These are phyloP conservation scores for Hypoxylon rickii DNA, from an alignment of 495 filamentous ascomycete genomes.

Conservation along the genomic window DNA sequence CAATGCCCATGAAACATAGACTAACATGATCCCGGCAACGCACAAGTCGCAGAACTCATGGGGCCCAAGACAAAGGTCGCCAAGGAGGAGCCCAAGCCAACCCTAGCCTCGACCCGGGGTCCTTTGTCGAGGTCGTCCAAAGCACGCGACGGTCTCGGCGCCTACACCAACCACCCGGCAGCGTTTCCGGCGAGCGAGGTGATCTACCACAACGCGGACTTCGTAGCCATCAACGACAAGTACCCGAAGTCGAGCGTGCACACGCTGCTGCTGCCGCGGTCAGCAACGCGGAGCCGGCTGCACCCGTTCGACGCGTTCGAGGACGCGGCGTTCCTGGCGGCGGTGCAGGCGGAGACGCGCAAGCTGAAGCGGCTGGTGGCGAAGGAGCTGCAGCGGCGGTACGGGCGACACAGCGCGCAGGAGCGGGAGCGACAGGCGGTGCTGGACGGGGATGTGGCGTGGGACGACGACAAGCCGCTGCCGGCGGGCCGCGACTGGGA, in stretches of 20 bases:
- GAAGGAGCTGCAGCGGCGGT: constrained; percentile 72
- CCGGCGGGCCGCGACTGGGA: constrained; percentile 79
- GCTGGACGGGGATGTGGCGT: constrained; percentile 58
- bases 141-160: constrained; percentile 66
- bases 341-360: constrained; percentile 61
- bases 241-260: constrained; percentile 88
- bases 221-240: constrained; percentile 80
- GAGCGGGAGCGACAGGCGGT: constrained; percentile 63
- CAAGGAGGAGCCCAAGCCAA: constrained; percentile 43
- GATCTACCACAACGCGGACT: constrained; percentile 69
- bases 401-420: constrained; percentile 64
- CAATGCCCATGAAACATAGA: neutral
- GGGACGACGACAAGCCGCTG: constrained; percentile 49
- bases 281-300: constrained; percentile 60
- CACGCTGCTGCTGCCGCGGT: constrained; percentile 85
- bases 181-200: constrained; percentile 64
- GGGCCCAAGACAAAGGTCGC: constrained; percentile 55
- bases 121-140: constrained; percentile 38
- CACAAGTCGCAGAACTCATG: constrained; percentile 70
- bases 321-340: constrained; percentile 70
- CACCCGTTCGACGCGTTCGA: constrained; percentile 83
- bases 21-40: neutral
- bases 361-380: constrained; percentile 69
- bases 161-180: constrained; percentile 71
- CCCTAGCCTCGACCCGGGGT: constrained; percentile 21